These are phyloP conservation scores for Monilinia aucupariae DNA, from an alignment of 2,329 filamentous ascomycete genomes.

Conservation along the genomic window DNA sequence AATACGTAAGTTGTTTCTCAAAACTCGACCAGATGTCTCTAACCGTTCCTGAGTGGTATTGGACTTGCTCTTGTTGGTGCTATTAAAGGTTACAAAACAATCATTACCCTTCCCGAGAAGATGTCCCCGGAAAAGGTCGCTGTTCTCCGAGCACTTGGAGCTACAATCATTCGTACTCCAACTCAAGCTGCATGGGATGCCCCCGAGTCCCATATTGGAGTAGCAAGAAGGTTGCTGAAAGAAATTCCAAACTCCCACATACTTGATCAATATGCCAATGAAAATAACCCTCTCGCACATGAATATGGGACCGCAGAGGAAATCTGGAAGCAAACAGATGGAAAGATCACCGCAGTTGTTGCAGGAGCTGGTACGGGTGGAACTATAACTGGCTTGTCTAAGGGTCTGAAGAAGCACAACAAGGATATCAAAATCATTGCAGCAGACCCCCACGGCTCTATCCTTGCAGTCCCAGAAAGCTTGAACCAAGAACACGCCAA, in stretches of 20 bases:
- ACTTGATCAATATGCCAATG: conserved; percentile 90
- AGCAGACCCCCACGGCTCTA: conserved; percentile 87
- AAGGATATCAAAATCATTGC: conserved; percentile 80
- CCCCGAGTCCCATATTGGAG: conserved; percentile 94
- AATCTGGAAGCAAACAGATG: conserved; percentile 86
- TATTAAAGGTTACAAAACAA: conserved; percentile 96
- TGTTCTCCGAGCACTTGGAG: conserved; percentile 85
- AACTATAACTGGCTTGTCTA: conserved; percentile 85
- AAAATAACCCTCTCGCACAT: conserved; percentile 87
- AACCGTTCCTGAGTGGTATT: conserved; percentile 57
- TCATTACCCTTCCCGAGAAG: conserved; percentile 98
- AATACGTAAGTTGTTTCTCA: conserved; percentile 60
- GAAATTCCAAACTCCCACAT: conserved; percentile 97
- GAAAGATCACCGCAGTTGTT: conserved; percentile 75
- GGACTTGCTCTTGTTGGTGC: conserved; percentile 89
- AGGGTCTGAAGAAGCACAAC: conserved; percentile 83
- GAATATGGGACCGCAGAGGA: conserved; percentile 93
- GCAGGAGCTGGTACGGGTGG: conserved; percentile 94
- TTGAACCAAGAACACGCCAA: conserved; percentile 79
- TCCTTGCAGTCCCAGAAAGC: conserved; percentile 73
- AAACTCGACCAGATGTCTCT: background rate
- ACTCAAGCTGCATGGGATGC: conserved; percentile 92
- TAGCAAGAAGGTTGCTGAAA: conserved; percentile 82
- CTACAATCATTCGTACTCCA: conserved; percentile 95
- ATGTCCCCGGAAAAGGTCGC: conserved; percentile 99